phyloP scores from a whole-genome alignment of 257 asterid genomes.

The Lantana camara region DNA sequence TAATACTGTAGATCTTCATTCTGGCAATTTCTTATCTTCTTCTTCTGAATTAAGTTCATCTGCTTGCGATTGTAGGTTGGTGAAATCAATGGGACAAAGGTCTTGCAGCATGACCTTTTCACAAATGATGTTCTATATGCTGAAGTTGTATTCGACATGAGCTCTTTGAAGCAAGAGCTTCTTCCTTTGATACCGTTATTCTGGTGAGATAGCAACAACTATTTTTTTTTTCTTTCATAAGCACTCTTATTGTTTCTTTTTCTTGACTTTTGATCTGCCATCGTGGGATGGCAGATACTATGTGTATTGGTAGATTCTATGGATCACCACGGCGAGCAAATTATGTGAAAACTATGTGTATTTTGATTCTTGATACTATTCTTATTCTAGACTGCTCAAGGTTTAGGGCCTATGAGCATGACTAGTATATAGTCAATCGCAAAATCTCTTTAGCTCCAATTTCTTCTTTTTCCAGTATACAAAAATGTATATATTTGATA shows the following conservation, averaged over 20 bases:
- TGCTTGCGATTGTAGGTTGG: constrained; percentile 63
- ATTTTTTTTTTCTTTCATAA: constrained; percentile 14
- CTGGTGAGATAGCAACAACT: constrained; percentile 67
- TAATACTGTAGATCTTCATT: constrained; percentile 13
- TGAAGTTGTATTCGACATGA: constrained; percentile 94
- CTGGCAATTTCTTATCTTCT: constrained; percentile 12
- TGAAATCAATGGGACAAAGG: constrained; percentile 70
- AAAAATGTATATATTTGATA: background rate
- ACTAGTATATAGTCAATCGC: background rate
- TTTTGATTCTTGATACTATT: background rate
- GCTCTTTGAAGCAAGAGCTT: constrained; percentile 82
- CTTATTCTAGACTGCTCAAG: background rate
- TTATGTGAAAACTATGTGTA: too few relatives aligned
- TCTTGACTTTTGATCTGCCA: background rate
- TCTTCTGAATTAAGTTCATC: constrained; percentile 24
- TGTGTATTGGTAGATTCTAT: background rate
- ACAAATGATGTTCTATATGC: constrained; percentile 96
- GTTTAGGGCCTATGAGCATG: constrained; percentile 5
- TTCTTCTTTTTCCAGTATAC: background rate
- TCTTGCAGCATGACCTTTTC: constrained; percentile 88
- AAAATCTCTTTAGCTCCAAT: constrained; percentile 7
- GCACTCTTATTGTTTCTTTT: background rate
- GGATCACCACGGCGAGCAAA: background rate
- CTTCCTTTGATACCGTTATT: constrained; percentile 95
- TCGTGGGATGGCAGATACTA: background rate